phyloP scores from a whole-genome alignment of 2,329 filamentous ascomycete genomes.

The Fusarium liriodendri region DNA sequence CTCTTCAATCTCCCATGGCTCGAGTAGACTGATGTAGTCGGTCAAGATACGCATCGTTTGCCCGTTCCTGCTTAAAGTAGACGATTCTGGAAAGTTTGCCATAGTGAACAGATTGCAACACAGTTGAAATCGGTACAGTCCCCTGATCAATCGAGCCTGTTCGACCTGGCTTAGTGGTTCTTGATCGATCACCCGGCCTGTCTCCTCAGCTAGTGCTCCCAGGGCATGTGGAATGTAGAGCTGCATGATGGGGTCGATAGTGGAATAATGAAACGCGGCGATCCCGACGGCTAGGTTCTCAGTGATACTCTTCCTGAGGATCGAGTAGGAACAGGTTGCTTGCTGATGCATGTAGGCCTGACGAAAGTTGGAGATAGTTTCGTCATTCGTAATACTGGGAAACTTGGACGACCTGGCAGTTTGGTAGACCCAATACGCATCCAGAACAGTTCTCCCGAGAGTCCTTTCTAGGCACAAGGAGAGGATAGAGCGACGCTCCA shows the following conservation, averaged over 20 bases:
- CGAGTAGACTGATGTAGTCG: background rate
- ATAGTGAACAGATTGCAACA: background rate
- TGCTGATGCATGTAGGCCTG: background rate
- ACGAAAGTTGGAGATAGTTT: background rate
- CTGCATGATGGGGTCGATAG: background rate
- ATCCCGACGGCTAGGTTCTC: background rate
- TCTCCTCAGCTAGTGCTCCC: background rate
- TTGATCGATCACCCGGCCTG: background rate
- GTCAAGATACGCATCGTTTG: background rate
- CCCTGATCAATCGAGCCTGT: background rate
- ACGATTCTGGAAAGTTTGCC: background rate
- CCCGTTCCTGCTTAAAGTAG: background rate
- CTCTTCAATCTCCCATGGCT: conserved; percentile 11
- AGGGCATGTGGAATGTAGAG: background rate
- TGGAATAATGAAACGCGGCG: background rate
- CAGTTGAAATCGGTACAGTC: conserved; percentile 3
- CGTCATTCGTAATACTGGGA: background rate
- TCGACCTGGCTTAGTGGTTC: background rate
- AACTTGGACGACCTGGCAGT: background rate
- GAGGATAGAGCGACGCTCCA: background rate
- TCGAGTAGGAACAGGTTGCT: background rate
- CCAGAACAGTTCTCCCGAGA: background rate
- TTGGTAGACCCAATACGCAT: background rate
- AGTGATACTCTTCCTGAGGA: background rate
- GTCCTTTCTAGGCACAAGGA: background rate